Conservation (phyloP, 2,329 filamentous ascomycete species). For the Hypoxylon sp. region DNA sequence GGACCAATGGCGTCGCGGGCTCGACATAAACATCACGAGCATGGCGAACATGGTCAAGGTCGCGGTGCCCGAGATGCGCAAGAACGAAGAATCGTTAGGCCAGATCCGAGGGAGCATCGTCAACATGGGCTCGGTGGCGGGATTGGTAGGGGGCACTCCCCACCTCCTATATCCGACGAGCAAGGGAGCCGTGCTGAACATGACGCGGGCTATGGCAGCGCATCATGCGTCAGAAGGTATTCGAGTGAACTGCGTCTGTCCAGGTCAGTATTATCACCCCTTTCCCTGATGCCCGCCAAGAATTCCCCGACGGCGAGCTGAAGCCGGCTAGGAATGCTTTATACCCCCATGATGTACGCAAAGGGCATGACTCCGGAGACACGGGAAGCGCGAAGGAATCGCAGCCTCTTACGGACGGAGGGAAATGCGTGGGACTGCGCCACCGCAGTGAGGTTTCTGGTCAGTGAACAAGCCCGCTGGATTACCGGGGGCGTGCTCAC, state of each 20-base stretch:
- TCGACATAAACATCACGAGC: slow-evolving; percentile 69
- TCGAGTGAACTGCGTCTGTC: slow-evolving; percentile 59
- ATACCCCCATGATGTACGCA: slow-evolving; percentile 56
- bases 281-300: too few relatives aligned
- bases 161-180: slow-evolving; percentile 56
- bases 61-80: slow-evolving; percentile 65
- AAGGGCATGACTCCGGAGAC: slow-evolving; percentile 51
- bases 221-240: slow-evolving; percentile 56
- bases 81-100: slow-evolving; percentile 52
- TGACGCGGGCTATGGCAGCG: slow-evolving; percentile 61
- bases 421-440: slow-evolving; percentile 55
- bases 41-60: slow-evolving; percentile 72
- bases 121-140: slow-evolving; percentile 70
- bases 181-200: slow-evolving; percentile 59
- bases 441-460: slow-evolving; percentile 51
- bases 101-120: slow-evolving; percentile 61
- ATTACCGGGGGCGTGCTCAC: slow-evolving; percentile 53
- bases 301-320: not conserved
- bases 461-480: slow-evolving; percentile 52
- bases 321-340: slow-evolving; percentile 50
- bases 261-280: slow-evolving; percentile 42
- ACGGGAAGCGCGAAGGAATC: slow-evolving; percentile 48
- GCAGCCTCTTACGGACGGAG: slow-evolving; percentile 52
- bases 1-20: slow-evolving; percentile 61
- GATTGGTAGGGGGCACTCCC: slow-evolving; percentile 56